Evolutionary conservation across 1,284 basidiomycete genomes (phyloP), one percentile per base, ranked within the genome.

Genomic region (Puccinia horiana): DNA sequence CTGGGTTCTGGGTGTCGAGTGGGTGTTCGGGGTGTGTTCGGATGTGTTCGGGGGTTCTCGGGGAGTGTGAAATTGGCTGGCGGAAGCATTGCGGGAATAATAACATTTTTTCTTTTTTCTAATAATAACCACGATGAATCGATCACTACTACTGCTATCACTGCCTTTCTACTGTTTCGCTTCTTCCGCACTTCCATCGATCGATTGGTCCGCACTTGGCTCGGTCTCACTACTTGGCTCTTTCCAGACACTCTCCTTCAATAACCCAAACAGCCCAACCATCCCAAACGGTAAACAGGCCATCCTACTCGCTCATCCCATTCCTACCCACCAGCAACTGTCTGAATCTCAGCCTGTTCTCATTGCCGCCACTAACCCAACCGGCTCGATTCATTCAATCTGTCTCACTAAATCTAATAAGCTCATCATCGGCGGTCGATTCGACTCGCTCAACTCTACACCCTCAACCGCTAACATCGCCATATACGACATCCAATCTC

Each of bases 161-260:
- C 47, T 54, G 32, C 42, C 26, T 35, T 49, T 70, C 61, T 69
- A 32, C 42, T 29, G 37, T 9, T 42, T 29, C 32, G 29, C 11
- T 63, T 29, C 1, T 49, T 52, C 26, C 58, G 8, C 52, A 49
- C 37, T 49, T 32, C 74, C 40, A n/a, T 54, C 37, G 84, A 91
- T 97, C 88, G 94, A 97, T 88, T 96, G 94, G 87, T 89, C 92
- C 85, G 92, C 92, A 83, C 95, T 96, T 93, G 95, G 95, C 84
- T 91, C 89, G 81, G 94, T 97, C 82, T 94, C 91, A 80, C 89
- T 97, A 65, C 91, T 92, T 52, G 95, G 95, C 80, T 90, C 93
- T 26, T 98, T 97, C 86, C 90, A 92, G 40, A 94, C 94, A 67
- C 89, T 98, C 83, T 92, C 92, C 86, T 88, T 95, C 78, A 92